These are phyloP conservation scores for Crithidia fasciculata DNA, from an alignment of 208 protist species.

Conservation along the genomic window DNA sequence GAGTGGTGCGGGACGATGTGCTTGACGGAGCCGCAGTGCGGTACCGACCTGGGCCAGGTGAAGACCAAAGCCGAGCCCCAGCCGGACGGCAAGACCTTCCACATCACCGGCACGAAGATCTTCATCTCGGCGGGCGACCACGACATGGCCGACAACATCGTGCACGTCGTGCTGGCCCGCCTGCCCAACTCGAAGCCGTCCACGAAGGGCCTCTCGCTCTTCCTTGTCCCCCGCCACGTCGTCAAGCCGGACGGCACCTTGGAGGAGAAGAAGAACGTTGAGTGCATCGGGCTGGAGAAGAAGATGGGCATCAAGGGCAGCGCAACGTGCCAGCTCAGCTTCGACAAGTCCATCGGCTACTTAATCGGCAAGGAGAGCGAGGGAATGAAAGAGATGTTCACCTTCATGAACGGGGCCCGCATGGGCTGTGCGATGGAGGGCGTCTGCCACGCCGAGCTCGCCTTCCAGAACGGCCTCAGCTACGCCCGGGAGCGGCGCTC, in stretches of 20 bases:
- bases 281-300: slow-evolving; percentile 72
- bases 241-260: slow-evolving; percentile 72
- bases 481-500: slow-evolving; percentile 82
- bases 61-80: slow-evolving; percentile 79
- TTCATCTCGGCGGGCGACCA: slow-evolving; percentile 93
- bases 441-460: slow-evolving; percentile 79
- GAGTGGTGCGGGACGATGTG: slow-evolving; percentile 91
- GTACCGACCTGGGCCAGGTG: slow-evolving; percentile 83
- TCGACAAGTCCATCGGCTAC: slow-evolving; percentile 84
- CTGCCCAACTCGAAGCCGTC: slow-evolving; percentile 65
- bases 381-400: slow-evolving; percentile 92
- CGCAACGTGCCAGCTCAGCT: slow-evolving; percentile 80
- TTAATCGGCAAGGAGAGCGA: slow-evolving; percentile 81
- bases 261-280: slow-evolving; percentile 64
- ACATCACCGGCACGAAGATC: slow-evolving; percentile 89
- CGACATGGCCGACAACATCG: slow-evolving; percentile 88
- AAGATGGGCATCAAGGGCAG: slow-evolving; percentile 93
- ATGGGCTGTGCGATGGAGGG: slow-evolving; percentile 81
- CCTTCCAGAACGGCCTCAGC: slow-evolving; percentile 82
- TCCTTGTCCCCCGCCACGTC: slow-evolving; percentile 87
- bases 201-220: slow-evolving; percentile 90
- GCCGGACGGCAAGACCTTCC: slow-evolving; percentile 76
- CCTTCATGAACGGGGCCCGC: slow-evolving; percentile 88
- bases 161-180: slow-evolving; percentile 87
- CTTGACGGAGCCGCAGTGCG: slow-evolving; percentile 91